Percentiles rank a stretch among this genome's conserved stretches.
Conservation (phyloP, 352 stramenopile genomes). For the Pythium sukuiense region DNA sequence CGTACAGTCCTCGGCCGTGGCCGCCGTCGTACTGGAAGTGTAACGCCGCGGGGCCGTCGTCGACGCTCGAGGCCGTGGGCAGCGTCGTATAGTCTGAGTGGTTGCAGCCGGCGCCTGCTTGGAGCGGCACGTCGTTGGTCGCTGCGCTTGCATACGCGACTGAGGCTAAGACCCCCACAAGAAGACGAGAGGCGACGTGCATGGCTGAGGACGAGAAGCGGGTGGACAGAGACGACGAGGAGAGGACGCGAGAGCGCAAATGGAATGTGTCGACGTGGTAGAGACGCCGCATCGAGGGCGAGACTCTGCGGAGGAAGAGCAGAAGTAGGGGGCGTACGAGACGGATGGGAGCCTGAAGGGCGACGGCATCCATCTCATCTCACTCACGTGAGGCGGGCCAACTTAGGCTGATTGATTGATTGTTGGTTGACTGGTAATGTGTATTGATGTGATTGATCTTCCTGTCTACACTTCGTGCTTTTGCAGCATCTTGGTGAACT, state of each 20-base stretch:
- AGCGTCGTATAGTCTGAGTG: constrained; percentile 57
- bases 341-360: not conserved
- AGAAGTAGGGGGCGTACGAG: not conserved
- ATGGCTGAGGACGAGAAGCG: not conserved
- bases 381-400: no score
- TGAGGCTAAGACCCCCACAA: not conserved
- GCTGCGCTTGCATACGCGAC: not conserved
- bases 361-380: not conserved
- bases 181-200: not conserved
- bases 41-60: constrained; percentile 32
- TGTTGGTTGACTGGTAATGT: not conserved
- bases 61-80: constrained; percentile 1
- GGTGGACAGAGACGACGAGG: not conserved
- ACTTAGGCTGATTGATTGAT: no score
- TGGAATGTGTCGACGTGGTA: constrained; percentile 10
- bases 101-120: constrained; percentile 46
- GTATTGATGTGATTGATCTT: not conserved
- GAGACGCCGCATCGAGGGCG: constrained; percentile 4
- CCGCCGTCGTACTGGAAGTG: constrained; percentile 46
- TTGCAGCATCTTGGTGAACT: constrained; percentile 76
- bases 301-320: not conserved
- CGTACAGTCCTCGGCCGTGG: constrained; percentile 54
- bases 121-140: constrained; percentile 13
- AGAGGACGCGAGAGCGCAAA: constrained; percentile 2
- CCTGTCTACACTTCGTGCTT: constrained; percentile 63